Base-by-base conservation (phyloP, 208 protist species). In the Crithidia brevicula region DNA sequence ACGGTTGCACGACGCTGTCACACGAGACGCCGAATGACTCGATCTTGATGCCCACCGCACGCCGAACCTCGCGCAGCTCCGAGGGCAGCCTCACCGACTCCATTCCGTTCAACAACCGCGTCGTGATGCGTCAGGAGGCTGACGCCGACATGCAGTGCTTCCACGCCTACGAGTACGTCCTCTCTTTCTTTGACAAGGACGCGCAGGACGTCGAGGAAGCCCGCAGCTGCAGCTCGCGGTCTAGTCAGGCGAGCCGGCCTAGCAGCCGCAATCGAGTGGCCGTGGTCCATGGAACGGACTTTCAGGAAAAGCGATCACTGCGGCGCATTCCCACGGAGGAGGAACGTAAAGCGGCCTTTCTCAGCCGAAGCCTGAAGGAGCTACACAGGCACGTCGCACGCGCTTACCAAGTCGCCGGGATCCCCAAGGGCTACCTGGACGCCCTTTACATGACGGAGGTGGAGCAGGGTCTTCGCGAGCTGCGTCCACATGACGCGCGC, bases 361-460 rank as follows among this genome's bases (percentile, higher is more conserved):
- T 38, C 20, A 42, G 43, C 34, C 15, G 20, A 6, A 69, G 23
- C 3, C 8, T 64, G 30, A 16, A 36, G 15, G 69, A 75, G 10
- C 22, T 75, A 27, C 64, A 69, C 30, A 33, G 10, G 45, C 42
- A 63, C 16, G 25, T 75, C 18, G 25, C 22, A 1, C 23, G 27
- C 28, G 51, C 52, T 20, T 75, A 75, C 46, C 69, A 59, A 16
- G 15, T 6, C 16, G 69, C 53, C 1, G 53, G 54, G 15, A 58
- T 75, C 30, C 40, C 43, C 13, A 75, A 75, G 18, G 69, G 28
- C 31, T 75, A 64, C 25, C 31, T 75, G 43, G 69, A 75, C 22
- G 59, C 61, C 6, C 28, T 69, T 22, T 57, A 49, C 62, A 69
- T 75, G 34, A 15, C 28, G 36, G 69, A 75, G 45, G 62, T 75